Evolutionary conservation across 78 protist species (phyloP).

Genomic region (Polysphondylium violaceum): DNA sequence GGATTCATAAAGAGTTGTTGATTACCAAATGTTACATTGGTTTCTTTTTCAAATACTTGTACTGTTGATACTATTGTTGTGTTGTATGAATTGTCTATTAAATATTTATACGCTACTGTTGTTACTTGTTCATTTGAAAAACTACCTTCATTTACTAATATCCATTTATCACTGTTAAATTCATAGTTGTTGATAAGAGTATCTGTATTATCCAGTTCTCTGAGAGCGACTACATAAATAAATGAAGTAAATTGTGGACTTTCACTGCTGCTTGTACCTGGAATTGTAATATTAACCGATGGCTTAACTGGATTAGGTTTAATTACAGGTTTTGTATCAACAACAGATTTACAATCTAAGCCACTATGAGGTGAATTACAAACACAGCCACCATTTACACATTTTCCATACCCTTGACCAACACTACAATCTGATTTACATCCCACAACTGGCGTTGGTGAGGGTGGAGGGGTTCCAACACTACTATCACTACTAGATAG

Average conservation of each 20-base stretch:
- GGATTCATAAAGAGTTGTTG: not conserved
- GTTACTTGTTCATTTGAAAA: not conserved
- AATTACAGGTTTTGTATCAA: too few relatives aligned
- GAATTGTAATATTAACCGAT: too few relatives aligned
- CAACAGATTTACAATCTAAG: too few relatives aligned
- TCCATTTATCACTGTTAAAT: not conserved
- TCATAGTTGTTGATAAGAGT: not conserved
- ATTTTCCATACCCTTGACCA: too few relatives aligned
- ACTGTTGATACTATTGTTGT: not conserved
- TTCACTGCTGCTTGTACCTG: not conserved
- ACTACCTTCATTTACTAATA: not conserved
- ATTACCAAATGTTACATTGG: slow-evolving; percentile 9
- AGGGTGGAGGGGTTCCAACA: too few relatives aligned
- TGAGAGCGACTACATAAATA: not conserved
- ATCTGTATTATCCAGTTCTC: not conserved
- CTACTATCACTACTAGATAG: too few relatives aligned
- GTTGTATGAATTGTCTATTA: not conserved
- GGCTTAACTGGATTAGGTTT: not conserved
- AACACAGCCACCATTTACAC: too few relatives aligned
- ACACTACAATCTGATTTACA: too few relatives aligned
- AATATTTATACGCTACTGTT: not conserved
- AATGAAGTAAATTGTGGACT: not conserved
- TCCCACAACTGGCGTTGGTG: too few relatives aligned
- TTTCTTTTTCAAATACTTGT: not conserved
- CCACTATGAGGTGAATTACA: too few relatives aligned